A percentile compares a stretch with the other conserved stretches of the same genome.
Conservation (phyloP, 192 early-diverging fungal species). For the Tieghemiomyces parasiticus region DNA sequence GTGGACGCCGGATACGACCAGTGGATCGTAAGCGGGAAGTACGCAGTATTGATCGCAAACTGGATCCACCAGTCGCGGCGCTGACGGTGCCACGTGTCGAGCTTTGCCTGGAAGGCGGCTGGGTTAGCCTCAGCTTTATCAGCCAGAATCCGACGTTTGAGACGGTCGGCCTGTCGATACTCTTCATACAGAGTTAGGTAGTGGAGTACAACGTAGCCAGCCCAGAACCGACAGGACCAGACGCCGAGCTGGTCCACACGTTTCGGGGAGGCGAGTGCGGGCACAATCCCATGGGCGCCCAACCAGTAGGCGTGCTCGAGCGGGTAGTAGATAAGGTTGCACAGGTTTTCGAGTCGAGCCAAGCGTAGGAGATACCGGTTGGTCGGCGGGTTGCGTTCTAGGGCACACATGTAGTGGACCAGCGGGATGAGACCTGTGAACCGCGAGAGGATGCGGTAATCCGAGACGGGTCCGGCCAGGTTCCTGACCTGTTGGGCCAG, state of each 20-base stretch:
- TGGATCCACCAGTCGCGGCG: conserved; percentile 49
- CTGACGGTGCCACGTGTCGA: conserved; percentile 38
- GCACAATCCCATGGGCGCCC: conserved; percentile 67
- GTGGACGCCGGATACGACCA: conserved; percentile 75
- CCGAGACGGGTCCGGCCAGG: conserved; percentile 69
- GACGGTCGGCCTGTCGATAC: conserved; percentile 35
- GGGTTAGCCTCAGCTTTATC: conserved; percentile 45
- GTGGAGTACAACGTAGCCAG: conserved; percentile 77
- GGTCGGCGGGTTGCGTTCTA: conserved; percentile 59
- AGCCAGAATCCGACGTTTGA: conserved; percentile 26
- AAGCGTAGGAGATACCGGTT: conserved; percentile 44
- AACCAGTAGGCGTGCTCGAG: conserved; percentile 96
- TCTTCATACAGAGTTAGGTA: conserved; percentile 67
- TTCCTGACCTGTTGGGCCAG: conserved; percentile 58
- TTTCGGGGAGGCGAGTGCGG: conserved; percentile 37
- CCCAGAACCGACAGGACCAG: conserved; percentile 97
- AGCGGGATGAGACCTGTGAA: conserved; percentile 72
- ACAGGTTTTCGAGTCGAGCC: conserved; percentile 76
- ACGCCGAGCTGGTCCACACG: conserved; percentile 64
- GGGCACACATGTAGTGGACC: conserved; percentile 68
- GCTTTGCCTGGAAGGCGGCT: conserved; percentile 44
- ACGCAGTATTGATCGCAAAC: conserved; percentile 78
- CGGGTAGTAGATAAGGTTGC: conserved; percentile 82
- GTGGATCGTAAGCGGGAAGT: conserved; percentile 80
- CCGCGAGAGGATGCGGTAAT: conserved; percentile 85